Evolutionary conservation across 495 filamentous ascomycete genomes (phyloP), one percentile per base, ranked within the genome.

Genomic region (Daldinia loculata): DNA sequence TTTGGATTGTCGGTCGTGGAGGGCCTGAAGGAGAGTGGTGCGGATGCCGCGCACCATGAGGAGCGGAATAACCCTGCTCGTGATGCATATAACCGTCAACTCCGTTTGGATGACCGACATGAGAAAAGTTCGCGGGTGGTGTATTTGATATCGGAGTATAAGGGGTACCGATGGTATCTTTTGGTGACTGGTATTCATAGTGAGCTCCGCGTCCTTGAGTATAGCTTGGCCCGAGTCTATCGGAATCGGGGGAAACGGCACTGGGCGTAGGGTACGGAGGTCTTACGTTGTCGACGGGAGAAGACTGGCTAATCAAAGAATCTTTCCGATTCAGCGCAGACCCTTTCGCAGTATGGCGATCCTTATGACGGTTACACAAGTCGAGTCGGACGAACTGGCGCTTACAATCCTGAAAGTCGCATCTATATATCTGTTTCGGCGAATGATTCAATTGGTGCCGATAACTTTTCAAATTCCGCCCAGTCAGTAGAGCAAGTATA

Each of bases 391-490:
- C 95, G 81, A 99, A 99, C 58, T 89, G 89, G 50, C 95, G 91
- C 64, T 89, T 86, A 78, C 95, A 99, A 69, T 94, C 93, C 36
- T 92, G 93, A 75, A 93, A 97, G 77, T 97, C 92, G 84, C 95
- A 99, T 78, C 88, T 89, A 77, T 96, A 99, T 36, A 98, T 97
- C 75, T 96, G 92, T 80, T 99, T 98, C 7, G 95, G 94, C 84
- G 84, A 90, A 90, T 95, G 95, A 75, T 99, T 99, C 72, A 99
- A 80, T 80, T 98, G 95, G 80, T 99, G 95, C 24, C 95, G 89
- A 79, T 97, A 86, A 34, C 86, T 88, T 51, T 70, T 17, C 19
- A 52, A 22, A 39, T 34, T 57, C 78, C 67, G 78, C 59, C 66
- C 43, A 60, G 63, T 71, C 36, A 67, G 67, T 58, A 67, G 39